A percentile compares a stretch with the other conserved stretches of the same genome.
Conservation (phyloP, 2,329 filamentous ascomycete genomes). For the Dissoconium aciculare region DNA sequence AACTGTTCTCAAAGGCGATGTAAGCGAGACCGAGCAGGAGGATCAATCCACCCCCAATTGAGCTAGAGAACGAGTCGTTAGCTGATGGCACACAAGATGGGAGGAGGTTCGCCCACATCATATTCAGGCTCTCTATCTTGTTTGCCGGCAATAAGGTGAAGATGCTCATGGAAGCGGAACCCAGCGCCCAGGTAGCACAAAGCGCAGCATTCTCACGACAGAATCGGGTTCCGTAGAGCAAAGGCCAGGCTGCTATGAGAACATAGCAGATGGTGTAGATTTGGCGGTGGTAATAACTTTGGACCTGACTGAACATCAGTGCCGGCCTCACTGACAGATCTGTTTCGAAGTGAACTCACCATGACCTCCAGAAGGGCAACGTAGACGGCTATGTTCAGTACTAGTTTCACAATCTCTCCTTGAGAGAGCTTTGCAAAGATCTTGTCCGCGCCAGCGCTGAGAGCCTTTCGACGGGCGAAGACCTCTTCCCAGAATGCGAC, state of each 20-base stretch:
- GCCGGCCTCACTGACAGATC: neutral
- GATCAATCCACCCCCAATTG: conserved; percentile 67
- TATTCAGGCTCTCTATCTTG: conserved; percentile 61
- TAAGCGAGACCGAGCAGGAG: conserved; percentile 60
- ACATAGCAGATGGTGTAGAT: conserved; percentile 71
- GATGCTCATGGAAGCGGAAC: conserved; percentile 69
- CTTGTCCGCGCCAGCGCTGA: conserved; percentile 49
- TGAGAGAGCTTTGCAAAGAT: conserved; percentile 54
- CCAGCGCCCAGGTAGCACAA: conserved; percentile 55
- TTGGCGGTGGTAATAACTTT: conserved; percentile 83
- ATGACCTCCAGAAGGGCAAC: conserved; percentile 65
- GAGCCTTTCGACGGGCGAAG: conserved; percentile 56
- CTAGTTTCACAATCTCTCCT: conserved; percentile 42
- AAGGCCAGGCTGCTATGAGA: conserved; percentile 63
- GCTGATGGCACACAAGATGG: neutral
- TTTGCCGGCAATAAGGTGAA: conserved; percentile 82
- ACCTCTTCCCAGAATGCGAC: conserved; percentile 96
- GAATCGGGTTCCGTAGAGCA: conserved; percentile 58
- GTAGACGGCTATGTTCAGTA: conserved; percentile 51
- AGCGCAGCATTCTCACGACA: conserved; percentile 50
- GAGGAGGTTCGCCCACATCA: conserved; percentile 47
- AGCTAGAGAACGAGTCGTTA: conserved; percentile 30
- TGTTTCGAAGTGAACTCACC: conserved; percentile 22
- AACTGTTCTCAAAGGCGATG: conserved; percentile 59
- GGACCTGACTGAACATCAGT: conserved; percentile 41